Percentiles rank a stretch among this genome's conserved stretches.
These are phyloP conservation scores for Podila verticillata DNA, from an alignment of 192 early-diverging fungal species.

Conservation along the genomic window DNA sequence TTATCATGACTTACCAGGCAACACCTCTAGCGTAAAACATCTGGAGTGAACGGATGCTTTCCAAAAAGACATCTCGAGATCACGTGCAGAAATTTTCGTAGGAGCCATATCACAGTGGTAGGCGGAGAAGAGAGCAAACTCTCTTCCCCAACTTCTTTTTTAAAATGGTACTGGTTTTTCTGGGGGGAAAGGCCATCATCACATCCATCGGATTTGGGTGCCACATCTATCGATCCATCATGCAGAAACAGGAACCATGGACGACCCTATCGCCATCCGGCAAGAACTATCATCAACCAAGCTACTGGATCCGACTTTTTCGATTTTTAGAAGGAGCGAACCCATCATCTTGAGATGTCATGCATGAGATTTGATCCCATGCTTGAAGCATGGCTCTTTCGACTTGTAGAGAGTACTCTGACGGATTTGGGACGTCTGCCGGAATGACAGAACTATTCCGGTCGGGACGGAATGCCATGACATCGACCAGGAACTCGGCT, in stretches of 20 bases:
- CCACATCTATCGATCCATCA: neutral
- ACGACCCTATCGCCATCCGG: neutral
- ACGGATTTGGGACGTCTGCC: too few species aligned
- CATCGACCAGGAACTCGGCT: neutral
- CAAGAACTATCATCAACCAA: too few species aligned
- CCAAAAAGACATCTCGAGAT: too few species aligned
- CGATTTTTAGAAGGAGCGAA: neutral
- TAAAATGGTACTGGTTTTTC: constrained; percentile 5
- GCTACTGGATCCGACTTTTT: too few species aligned
- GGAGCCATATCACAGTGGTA: too few species aligned
- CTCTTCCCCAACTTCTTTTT: constrained; percentile 5
- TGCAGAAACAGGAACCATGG: neutral
- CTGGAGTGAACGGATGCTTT: too few species aligned
- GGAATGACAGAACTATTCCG: too few species aligned
- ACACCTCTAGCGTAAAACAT: too few species aligned
- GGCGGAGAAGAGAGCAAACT: neutral
- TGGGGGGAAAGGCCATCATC: neutral
- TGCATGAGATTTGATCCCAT: constrained; percentile 1
- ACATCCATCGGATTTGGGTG: neutral
- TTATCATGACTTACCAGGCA: too few species aligned
- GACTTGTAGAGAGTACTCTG: too few species aligned
- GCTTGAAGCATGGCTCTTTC: neutral
- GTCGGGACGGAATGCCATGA: too few species aligned
- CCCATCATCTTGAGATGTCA: neutral
- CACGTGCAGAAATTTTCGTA: neutral